phyloP scores from a whole-genome alignment of 225 moss, liverwort and hornwort genomes.

The Marchantia polymorpha region DNA sequence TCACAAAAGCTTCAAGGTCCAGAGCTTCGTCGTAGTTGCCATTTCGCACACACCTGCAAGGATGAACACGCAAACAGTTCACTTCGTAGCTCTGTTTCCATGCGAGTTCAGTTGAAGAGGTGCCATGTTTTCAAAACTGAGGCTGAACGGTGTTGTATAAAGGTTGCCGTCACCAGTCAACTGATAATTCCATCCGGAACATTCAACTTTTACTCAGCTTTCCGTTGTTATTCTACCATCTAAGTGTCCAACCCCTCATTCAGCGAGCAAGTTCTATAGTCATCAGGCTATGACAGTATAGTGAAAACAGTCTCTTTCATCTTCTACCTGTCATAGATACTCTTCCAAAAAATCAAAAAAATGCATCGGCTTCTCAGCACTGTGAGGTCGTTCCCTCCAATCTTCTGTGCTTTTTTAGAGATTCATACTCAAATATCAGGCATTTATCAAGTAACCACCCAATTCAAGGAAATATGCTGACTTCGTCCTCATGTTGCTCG shows the following conservation, averaged over 20 bases:
- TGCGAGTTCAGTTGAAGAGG: background rate
- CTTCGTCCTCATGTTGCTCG: background rate
- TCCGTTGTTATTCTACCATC: too few species aligned
- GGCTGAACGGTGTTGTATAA: background rate
- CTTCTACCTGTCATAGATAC: background rate
- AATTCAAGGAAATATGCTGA: background rate
- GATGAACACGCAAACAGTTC: background rate
- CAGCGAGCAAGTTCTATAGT: too few species aligned
- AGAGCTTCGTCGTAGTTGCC: conserved; percentile 99
- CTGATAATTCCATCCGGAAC: background rate
- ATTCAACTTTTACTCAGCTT: background rate
- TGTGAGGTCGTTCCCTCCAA: background rate
- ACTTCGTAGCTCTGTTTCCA: background rate
- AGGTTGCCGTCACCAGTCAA: background rate
- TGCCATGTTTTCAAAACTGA: background rate
- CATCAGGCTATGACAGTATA: too few species aligned
- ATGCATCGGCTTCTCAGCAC: background rate
- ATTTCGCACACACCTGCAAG: conserved; percentile 87
- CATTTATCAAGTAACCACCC: background rate
- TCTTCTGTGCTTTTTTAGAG: background rate
- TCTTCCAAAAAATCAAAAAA: background rate
- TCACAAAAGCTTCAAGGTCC: conserved; percentile 96
- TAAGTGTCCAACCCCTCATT: too few species aligned
- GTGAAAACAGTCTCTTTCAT: background rate
- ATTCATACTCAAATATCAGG: background rate